Evolutionary conservation across 2,329 filamentous ascomycete species (phyloP).

Genomic region (Cercospora beticola): DNA sequence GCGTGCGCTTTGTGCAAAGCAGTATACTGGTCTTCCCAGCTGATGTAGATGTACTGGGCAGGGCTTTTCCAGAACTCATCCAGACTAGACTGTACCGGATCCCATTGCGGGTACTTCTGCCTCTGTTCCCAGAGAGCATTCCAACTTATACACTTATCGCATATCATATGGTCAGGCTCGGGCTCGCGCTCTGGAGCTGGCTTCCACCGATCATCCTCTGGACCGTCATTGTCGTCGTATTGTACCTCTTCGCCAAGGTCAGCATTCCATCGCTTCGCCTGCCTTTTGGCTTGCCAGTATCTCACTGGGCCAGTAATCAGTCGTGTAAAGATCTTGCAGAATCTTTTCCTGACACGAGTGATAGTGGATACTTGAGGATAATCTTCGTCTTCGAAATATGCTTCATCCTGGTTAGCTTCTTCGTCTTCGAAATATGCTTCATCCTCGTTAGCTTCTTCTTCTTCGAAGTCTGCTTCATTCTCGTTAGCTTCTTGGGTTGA

Average conservation of each 20-base stretch:
- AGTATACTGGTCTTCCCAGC: background rate
- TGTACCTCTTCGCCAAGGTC: too few species aligned
- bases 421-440: background rate
- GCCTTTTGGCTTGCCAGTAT: too few species aligned
- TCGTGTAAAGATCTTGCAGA: too few species aligned
- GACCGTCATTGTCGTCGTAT: too few species aligned
- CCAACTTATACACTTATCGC: background rate
- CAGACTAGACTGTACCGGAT: background rate
- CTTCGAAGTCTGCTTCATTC: too few species aligned
- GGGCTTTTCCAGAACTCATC: background rate
- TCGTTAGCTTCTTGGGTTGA: background rate
- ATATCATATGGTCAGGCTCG: background rate
- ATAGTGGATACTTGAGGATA: too few species aligned
- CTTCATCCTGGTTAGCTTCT: background rate
- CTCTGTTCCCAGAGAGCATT: background rate
- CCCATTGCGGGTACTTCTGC: background rate
- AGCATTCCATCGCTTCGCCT: too few species aligned
- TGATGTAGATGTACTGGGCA: background rate
- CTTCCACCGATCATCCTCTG: too few species aligned
- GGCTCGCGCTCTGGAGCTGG: background rate
- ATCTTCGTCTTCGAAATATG: background rate
- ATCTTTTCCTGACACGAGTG: too few species aligned
- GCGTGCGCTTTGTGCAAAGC: slow-evolving; percentile 2
- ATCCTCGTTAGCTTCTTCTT: background rate
- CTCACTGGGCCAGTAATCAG: too few species aligned